These are phyloP conservation scores for Coemansia sp. DNA, from an alignment of 192 early-diverging fungal genomes.

Conservation along the genomic window DNA sequence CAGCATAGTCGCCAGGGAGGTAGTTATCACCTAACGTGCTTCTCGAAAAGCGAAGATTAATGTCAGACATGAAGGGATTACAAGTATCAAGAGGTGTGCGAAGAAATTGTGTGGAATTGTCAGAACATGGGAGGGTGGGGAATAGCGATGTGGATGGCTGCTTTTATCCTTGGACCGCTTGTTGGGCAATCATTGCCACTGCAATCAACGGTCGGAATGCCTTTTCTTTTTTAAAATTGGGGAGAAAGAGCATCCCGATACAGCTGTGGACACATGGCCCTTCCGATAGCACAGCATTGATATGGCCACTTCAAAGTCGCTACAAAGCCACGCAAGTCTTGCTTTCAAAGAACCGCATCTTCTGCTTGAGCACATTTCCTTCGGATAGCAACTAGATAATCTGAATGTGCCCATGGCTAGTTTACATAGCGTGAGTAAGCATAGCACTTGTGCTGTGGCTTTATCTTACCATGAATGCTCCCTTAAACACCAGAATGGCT, in stretches of 20 bases:
- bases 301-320: background rate
- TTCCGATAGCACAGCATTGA: background rate
- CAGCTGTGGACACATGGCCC: background rate
- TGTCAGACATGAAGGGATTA: background rate
- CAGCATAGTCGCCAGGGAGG: background rate
- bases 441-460: too few species aligned
- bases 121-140: background rate
- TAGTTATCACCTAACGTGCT: background rate
- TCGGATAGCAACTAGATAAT: too few species aligned
- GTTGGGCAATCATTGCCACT: background rate
- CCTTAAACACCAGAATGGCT: too few species aligned
- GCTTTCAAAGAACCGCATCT: too few species aligned
- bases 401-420: too few species aligned
- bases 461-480: too few species aligned
- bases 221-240: background rate
- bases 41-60: conserved; percentile 1
- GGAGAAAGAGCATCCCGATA: background rate
- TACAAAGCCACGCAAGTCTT: too few species aligned
- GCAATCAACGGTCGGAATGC: background rate
- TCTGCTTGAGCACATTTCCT: too few species aligned
- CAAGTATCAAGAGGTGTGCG: background rate
- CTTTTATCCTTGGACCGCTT: background rate
- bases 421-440: too few species aligned
- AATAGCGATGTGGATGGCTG: background rate
- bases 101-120: background rate